Base-by-base conservation (phyloP, 257 asterid genomes). In the Penstemon eatonii region DNA sequence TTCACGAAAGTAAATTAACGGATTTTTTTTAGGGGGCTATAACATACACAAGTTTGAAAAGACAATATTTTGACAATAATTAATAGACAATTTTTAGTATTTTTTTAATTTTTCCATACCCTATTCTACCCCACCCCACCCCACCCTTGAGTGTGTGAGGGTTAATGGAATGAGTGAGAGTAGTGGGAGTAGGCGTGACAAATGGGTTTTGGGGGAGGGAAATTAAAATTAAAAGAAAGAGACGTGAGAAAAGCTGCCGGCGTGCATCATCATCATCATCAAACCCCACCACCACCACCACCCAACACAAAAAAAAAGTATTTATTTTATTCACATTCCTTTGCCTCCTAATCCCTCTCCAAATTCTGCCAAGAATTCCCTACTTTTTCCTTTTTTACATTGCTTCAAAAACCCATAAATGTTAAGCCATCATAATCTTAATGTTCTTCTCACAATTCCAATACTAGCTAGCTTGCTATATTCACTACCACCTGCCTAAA, bases 171-270 rank as follows among this genome's bases (percentile, higher is more conserved):
- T 60, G 54, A 39, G 40, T 37, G 68, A 60, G 64, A 10, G 13
- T 58, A 66, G 83, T 69, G 83, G 86, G 83, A 83, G 89, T 83
- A 82, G 86, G 90, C 95, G 92, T 88, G 90, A 79, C 69, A 65
- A 78, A 71, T 78, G 82, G 77, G 73, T 18, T 51, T 65, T 58
- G 65, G 36, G 55, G 57, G 81, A 62, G 74, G 52, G 67, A 33
- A 46, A n/a, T 7, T 46, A 46, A 46, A 46, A 46, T 46, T 46
- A 46, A 25, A 25, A 15, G 77, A 65, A 62, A 40, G 73, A 44
- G 79, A 41, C 47, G 41, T 44, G 72, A 61, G 57, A 79, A 89
- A 87, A 85, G 95, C 91, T 87, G 92, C 89, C 85, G 88, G 90
- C 88, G 88, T 85, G 96, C 95, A 74, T 69, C 65, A 73, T 75